Evolutionary conservation across 306 rosid genomes (phyloP).

Genomic region (Ceratonia siliqua): DNA sequence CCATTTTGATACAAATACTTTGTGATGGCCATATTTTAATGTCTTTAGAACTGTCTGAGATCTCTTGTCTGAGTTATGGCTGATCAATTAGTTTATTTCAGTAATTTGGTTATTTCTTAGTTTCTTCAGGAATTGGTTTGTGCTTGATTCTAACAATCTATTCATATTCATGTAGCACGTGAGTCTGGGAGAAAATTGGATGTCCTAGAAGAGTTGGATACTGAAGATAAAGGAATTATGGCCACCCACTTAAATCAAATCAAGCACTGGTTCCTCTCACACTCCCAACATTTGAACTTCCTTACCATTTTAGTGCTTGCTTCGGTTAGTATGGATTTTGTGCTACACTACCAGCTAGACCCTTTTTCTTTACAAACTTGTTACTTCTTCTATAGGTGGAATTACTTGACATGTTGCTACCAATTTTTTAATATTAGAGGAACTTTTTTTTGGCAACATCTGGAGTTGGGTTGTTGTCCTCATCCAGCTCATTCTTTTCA

Average conservation of each 20-base stretch:
- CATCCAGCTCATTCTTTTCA: slow-evolving; percentile 1
- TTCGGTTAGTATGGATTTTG: slow-evolving; percentile 75
- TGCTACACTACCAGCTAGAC: slow-evolving; percentile 22
- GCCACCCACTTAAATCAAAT: slow-evolving; percentile 50
- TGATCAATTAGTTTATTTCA: neutral
- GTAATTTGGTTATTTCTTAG: neutral
- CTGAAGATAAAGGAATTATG: slow-evolving; percentile 61
- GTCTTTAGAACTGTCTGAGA: slow-evolving; percentile 2
- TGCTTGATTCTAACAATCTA: slow-evolving; percentile 32
- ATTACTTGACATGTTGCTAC: slow-evolving; percentile 2
- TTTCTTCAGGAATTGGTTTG: slow-evolving; percentile 26
- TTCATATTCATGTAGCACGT: slow-evolving; percentile 56
- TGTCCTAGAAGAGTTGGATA: slow-evolving; percentile 72
- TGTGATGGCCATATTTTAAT: neutral
- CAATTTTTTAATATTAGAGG: neutral
- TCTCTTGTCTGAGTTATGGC: neutral
- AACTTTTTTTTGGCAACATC: neutral
- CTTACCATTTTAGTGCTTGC: slow-evolving; percentile 83
- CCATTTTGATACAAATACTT: slow-evolving; percentile 1
- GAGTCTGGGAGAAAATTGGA: slow-evolving; percentile 66
- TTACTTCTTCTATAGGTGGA: slow-evolving; percentile 3
- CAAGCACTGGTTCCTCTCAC: slow-evolving; percentile 80
- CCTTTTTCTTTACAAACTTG: neutral
- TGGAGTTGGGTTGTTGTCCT: slow-evolving; percentile 13
- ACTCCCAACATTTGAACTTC: slow-evolving; percentile 83